Evolutionary conservation across 306 rosid species (phyloP).

Genomic region (Malus fusca): DNA sequence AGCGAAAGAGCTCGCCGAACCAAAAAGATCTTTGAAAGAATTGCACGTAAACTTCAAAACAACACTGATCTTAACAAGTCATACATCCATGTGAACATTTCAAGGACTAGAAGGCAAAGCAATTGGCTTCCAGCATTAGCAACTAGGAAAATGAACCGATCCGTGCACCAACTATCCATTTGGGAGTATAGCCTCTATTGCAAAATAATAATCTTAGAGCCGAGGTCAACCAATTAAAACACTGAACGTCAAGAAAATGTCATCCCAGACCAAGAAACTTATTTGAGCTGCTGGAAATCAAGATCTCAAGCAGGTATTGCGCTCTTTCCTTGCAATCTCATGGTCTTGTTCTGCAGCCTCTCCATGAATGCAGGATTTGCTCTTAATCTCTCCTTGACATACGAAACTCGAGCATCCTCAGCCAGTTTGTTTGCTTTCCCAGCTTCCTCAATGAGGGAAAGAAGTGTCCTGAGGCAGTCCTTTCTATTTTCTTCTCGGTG

Average conservation of each 20-base stretch:
- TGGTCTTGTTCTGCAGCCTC: conserved; percentile 60
- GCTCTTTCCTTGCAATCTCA: conserved; percentile 36
- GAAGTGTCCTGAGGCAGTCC: conserved; percentile 89
- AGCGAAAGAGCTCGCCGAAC: not conserved
- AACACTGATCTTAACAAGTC: not conserved
- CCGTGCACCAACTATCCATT: not conserved
- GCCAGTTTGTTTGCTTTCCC: conserved; percentile 83
- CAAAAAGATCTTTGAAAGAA: not conserved
- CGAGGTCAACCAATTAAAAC: conserved; percentile 6
- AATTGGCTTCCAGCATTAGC: conserved; percentile 13
- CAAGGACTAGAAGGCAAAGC: not conserved
- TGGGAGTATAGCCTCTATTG: not conserved
- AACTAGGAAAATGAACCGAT: conserved; percentile 4
- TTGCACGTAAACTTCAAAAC: not conserved
- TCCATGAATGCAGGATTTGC: conserved; percentile 78
- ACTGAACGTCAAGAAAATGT: conserved; percentile 18
- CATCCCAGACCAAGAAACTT: conserved; percentile 11
- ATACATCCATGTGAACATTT: conserved; percentile 1
- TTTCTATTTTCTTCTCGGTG: conserved; percentile 95
- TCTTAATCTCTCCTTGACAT: conserved; percentile 68
- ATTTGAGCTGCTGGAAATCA: not conserved
- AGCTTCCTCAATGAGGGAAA: conserved; percentile 84
- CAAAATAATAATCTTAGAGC: conserved; percentile 13
- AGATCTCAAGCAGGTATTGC: conserved; percentile 34
- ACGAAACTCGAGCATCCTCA: conserved; percentile 62